These are phyloP conservation scores for Zelopaecilomyces penicillatus DNA, from an alignment of 2,329 filamentous ascomycete species.

Conservation along the genomic window DNA sequence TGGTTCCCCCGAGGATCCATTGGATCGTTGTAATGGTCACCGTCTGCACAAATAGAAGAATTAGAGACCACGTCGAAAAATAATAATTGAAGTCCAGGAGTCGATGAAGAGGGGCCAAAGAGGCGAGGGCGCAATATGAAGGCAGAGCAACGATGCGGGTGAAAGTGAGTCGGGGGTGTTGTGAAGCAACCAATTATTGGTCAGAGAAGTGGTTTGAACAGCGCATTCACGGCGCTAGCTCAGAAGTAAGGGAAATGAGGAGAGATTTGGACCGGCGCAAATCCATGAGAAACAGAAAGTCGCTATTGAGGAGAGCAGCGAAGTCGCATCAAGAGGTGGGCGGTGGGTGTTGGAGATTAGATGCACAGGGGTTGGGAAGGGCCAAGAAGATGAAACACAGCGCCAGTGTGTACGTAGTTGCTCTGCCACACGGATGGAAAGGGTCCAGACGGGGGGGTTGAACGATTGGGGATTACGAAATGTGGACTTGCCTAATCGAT, in stretches of 20 bases:
- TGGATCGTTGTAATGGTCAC: slow-evolving; percentile 51
- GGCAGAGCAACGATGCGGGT: no score
- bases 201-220: not conserved
- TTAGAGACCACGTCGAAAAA: not conserved
- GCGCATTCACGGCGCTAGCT: not conserved
- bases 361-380: slow-evolving; percentile 13
- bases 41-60: slow-evolving; percentile 30
- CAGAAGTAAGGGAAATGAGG: no score
- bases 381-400: slow-evolving; percentile 15
- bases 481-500: slow-evolving; percentile 56
- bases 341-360: slow-evolving; percentile 9
- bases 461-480: slow-evolving; percentile 13
- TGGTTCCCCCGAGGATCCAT: slow-evolving; percentile 45
- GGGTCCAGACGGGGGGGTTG: slow-evolving; percentile 10
- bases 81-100: no score
- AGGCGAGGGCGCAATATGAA: no score
- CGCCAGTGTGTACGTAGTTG: not conserved
- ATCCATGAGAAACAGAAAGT: not conserved
- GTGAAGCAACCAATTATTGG: not conserved
- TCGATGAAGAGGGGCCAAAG: no score
- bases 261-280: slow-evolving; percentile 1
- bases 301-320: slow-evolving; percentile 4
- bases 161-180: not conserved
- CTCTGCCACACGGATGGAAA: not conserved
- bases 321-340: slow-evolving; percentile 2